Base-by-base conservation (phyloP, 1,284 basidiomycete species). In the Boletus sp. region DNA sequence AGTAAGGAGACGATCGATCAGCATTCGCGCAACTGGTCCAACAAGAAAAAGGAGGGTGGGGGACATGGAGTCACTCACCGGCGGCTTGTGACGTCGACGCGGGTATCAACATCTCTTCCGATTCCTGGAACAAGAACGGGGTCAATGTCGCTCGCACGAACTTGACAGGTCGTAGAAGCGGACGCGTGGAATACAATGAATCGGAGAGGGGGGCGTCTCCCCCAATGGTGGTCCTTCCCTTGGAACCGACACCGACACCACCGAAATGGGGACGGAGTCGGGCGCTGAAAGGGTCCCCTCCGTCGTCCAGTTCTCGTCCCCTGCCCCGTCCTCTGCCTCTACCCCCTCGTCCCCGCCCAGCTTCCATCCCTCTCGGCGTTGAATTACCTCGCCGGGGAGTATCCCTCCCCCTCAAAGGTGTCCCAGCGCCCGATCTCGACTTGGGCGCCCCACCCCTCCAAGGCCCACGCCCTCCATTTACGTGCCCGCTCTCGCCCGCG, bases 21-120 rank as follows among this genome's bases (percentile, higher is more conserved):
- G 46, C 35, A 35, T 57, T 52, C 12, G 36, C 51, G 7, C 45
- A 41, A 15, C 24, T 31, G 20, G 7, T 52, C 49, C 11, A 11
- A 55, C 8, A 29, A 5, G 44, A 42, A 24, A 41, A 7, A 6
- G 9, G n/a, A 18, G 4, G 11, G 51, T 24, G 45, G 58, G 13
- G 11, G 7, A 13, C 24, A 20, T 9, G 20, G 5, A n/a, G 2
- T 41, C 29, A 73, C 82, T 57, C 61, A 84, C 86, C 80, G 41
- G 79, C 71, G 42, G 80, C 76, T 61, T 88, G 83, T 1, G 76
- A 76, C 3, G 78, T 24, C 22, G 78, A 35, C 33, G 78, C 70
- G 4, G 86, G 75, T 62, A 85, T 73, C 43, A 91, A 68, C 13
- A 91, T 75, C n/a, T 90, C 88, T 51, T 90, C 88, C 53, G 84